These are phyloP conservation scores for Epichloe bromicola DNA, from an alignment of 2,329 filamentous ascomycete species.

Conservation along the genomic window DNA sequence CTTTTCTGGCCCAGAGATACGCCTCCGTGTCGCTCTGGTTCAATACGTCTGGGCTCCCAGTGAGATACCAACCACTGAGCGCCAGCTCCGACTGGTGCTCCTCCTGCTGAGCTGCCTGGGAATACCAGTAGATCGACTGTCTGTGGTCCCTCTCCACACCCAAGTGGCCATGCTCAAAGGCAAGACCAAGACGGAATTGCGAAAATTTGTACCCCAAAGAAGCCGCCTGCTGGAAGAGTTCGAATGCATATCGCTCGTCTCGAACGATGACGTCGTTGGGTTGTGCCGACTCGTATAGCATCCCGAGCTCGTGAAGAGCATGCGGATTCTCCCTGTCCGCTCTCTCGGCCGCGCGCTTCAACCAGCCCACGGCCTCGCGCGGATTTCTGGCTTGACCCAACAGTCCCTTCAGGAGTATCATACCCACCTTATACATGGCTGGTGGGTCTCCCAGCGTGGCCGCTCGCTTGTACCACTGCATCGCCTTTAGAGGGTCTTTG, in stretches of 20 bases:
- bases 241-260: slow-evolving; percentile 71
- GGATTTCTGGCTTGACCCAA: slow-evolving; percentile 77
- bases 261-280: slow-evolving; percentile 61
- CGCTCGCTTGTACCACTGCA: slow-evolving; percentile 95
- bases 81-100: slow-evolving; percentile 88
- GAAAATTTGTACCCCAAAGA: slow-evolving; percentile 90
- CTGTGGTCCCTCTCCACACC: slow-evolving; percentile 73
- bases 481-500: slow-evolving; percentile 81
- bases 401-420: slow-evolving; percentile 86
- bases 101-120: slow-evolving; percentile 75
- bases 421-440: slow-evolving; percentile 97
- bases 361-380: slow-evolving; percentile 77
- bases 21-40: slow-evolving; percentile 91
- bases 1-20: slow-evolving; percentile 93
- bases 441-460: slow-evolving; percentile 81
- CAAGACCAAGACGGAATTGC: slow-evolving; percentile 77
- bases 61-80: slow-evolving; percentile 87
- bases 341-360: slow-evolving; percentile 81
- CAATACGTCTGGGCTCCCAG: slow-evolving; percentile 74
- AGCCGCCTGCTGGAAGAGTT: slow-evolving; percentile 73
- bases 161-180: slow-evolving; percentile 79
- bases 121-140: slow-evolving; percentile 88
- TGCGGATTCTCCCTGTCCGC: slow-evolving; percentile 88
- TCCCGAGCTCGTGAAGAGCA: slow-evolving; percentile 75
- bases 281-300: slow-evolving; percentile 51